Evolutionary conservation across 257 asterid genomes (phyloP), one percentile per base, ranked within the genome.

Genomic region (Solanum dulcamara): DNA sequence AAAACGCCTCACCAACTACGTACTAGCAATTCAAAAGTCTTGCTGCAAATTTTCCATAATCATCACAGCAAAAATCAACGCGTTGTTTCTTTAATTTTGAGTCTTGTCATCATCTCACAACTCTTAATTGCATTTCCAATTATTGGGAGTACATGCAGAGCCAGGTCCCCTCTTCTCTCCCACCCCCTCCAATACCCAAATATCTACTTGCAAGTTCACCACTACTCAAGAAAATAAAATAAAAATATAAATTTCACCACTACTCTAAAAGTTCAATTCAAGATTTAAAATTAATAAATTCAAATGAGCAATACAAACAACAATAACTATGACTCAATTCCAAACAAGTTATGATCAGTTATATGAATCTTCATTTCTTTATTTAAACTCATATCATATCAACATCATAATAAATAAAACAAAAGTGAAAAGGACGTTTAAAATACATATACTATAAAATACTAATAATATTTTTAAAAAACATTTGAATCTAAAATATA

Each of bases 41-140:
- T 8, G 40, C 33, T 2, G 35, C 28, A 84, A 68, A 32, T 12
- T 72, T 72, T 55, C 33, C 55, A 24, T 24, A 24, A 42, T 74
- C 51, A 66, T 44, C 66, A 24, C 38, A 66, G 40, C 85, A 83
- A 67, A 83, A 84, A 84, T 53, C 20, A 48, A 72, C 87, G 89
- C 35, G 37, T 42, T 74, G 81, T 74, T 42, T 42, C 59, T 24
- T 14, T 30, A 67, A 67, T 32, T 44, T 70, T 24, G 40, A 7
- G 82, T 26, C 26, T 75, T 24, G 60, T 75, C 82, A 44, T 12
- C 82, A 44, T 44, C 62, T 48, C 64, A 48, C 64, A 48, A 18
- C 64, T 48, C 83, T 48, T 46, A 79, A 46, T 28, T 46, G 37
- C 18, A 48, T 14, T 79, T 48, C 64, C 3, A 79, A 77, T 28